phyloP scores from a whole-genome alignment of 192 early-diverging fungal species.

The Dissophora ornata region DNA sequence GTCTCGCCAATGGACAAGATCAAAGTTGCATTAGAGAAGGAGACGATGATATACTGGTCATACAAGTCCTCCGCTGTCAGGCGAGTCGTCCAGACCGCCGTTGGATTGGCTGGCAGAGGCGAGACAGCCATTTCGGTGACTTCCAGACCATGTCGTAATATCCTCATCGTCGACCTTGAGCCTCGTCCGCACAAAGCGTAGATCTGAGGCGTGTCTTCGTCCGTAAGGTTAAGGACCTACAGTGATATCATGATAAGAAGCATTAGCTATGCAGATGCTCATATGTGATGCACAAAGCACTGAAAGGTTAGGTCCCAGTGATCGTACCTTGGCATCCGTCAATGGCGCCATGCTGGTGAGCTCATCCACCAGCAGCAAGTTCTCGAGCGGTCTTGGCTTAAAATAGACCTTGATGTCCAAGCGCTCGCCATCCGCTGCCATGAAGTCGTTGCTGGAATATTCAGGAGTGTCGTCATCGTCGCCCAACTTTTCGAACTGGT shows the following conservation, averaged over 20 bases:
- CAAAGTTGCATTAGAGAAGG: conserved; percentile 92
- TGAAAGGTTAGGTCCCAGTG: no score
- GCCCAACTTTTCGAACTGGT: conserved; percentile 94
- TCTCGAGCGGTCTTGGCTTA: conserved; percentile 80
- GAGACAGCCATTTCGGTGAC: conserved; percentile 92
- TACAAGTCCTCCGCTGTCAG: conserved; percentile 51
- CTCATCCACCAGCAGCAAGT: conserved; percentile 93
- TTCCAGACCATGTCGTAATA: conserved; percentile 93
- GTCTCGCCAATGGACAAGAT: conserved; percentile 93
- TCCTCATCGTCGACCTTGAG: conserved; percentile 82
- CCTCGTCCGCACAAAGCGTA: conserved; percentile 91
- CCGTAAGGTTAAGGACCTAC: conserved; percentile 83
- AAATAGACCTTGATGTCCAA: conserved; percentile 66
- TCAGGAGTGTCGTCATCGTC: conserved; percentile 89
- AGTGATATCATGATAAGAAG: no score
- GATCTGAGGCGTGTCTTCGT: conserved; percentile 95
- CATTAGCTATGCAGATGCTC: no score
- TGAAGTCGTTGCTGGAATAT: conserved; percentile 77
- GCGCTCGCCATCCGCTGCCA: conserved; percentile 63
- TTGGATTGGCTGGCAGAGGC: conserved; percentile 93
- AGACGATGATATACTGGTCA: conserved; percentile 92
- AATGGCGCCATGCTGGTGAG: conserved; percentile 85
- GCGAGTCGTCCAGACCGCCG: conserved; percentile 87
- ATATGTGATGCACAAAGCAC: no score
- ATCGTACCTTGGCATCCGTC: conserved; percentile 75